These are phyloP conservation scores for Gonapodya prolifera DNA, from an alignment of 192 early-diverging fungal genomes.

Conservation along the genomic window DNA sequence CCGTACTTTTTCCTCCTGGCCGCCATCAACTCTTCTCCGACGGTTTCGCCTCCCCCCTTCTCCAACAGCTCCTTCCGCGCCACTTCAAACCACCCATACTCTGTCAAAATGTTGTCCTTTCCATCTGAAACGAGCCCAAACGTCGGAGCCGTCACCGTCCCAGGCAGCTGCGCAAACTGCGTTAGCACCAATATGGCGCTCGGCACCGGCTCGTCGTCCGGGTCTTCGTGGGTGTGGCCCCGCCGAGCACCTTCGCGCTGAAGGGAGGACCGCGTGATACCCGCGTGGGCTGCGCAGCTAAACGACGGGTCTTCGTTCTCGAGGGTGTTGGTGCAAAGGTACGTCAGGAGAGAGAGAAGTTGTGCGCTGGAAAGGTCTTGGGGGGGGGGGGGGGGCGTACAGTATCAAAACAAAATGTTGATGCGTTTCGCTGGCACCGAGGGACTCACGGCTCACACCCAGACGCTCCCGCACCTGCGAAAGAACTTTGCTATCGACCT, in stretches of 20 bases:
- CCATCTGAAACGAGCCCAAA: neutral
- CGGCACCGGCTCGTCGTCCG: neutral
- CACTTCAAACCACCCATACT: neutral
- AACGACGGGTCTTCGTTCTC: neutral
- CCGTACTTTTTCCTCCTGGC: neutral
- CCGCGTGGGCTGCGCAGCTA: neutral
- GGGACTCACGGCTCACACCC: neutral
- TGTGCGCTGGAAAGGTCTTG: neutral
- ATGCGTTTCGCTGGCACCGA: no score
- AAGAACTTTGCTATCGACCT: neutral
- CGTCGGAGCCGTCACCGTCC: neutral
- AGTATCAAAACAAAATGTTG: no score
- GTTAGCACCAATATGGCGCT: neutral
- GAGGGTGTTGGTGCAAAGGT: neutral
- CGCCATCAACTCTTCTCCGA: neutral
- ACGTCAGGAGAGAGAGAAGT: neutral
- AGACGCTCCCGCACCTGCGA: neutral
- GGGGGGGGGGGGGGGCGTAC: neutral
- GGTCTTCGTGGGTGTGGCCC: neutral
- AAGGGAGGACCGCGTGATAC: neutral
- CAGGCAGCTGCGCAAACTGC: neutral
- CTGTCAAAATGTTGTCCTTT: neutral
- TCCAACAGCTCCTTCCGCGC: neutral
- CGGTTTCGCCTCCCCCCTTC: neutral
- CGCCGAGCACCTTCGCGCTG: neutral